These are phyloP conservation scores for Phytophthora capsici DNA, from an alignment of 352 stramenopile species.

Conservation along the genomic window DNA sequence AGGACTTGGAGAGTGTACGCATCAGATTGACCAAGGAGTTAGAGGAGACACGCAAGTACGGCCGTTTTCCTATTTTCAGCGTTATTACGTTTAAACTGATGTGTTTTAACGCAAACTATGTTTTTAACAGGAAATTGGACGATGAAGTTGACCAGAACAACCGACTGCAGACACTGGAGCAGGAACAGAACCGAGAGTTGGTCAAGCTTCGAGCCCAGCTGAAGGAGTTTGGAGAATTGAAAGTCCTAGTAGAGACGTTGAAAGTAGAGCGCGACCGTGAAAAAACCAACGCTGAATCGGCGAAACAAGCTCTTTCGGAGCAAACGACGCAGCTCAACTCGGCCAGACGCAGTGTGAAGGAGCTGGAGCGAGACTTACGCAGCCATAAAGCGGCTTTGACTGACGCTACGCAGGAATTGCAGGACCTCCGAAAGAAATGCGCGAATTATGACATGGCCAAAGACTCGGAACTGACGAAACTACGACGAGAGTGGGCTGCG, in stretches of 20 bases:
- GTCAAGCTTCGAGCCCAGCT: constrained; percentile 78
- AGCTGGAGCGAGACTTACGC: constrained; percentile 75
- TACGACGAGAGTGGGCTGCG: constrained; percentile 78
- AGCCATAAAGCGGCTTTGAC: constrained; percentile 50
- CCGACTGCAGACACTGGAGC: constrained; percentile 74
- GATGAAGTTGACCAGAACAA: constrained; percentile 78
- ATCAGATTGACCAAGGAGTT: constrained; percentile 70
- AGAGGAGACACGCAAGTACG: constrained; percentile 78
- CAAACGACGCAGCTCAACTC: constrained; percentile 74
- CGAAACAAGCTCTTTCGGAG: constrained; percentile 78
- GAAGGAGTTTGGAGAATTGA: constrained; percentile 69
- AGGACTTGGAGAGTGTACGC: constrained; percentile 71
- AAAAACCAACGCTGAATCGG: constrained; percentile 63
- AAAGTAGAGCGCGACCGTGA: constrained; percentile 62
- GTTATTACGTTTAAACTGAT: background rate
- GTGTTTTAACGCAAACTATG: constrained; percentile 11
- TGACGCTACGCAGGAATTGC: constrained; percentile 69
- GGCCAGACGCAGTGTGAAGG: constrained; percentile 70
- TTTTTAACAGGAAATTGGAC: constrained; percentile 61
- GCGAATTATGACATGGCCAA: constrained; percentile 73
- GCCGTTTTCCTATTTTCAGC: background rate
- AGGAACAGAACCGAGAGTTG: constrained; percentile 82
- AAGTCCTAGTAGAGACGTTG: constrained; percentile 59
- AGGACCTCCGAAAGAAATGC: constrained; percentile 79
- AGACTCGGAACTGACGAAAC: constrained; percentile 69